Conservation (phyloP, 768 basidiomycete genomes). For the Sarcomyxa edulis region DNA sequence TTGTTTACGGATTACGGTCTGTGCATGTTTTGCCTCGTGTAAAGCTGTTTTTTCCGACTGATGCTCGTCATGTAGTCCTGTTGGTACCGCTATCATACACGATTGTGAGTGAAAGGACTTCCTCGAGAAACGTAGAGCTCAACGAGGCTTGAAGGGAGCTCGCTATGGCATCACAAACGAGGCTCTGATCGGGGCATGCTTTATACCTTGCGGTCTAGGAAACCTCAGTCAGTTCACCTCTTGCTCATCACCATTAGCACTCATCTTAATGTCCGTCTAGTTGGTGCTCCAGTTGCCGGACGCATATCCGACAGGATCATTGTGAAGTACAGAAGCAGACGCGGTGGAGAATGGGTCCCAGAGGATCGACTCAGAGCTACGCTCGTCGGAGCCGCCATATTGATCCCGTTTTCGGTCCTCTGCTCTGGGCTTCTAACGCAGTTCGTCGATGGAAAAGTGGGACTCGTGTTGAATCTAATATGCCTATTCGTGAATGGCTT, state of each 20-base stretch:
- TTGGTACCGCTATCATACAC: constrained; percentile 63
- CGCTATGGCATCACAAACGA: constrained; percentile 53
- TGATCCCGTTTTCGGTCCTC: constrained; percentile 50
- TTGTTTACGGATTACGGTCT: constrained; percentile 37
- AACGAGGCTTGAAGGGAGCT: constrained; percentile 38
- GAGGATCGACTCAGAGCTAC: constrained; percentile 63
- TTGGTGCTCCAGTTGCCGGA: constrained; percentile 57
- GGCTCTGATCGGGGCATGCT: constrained; percentile 53
- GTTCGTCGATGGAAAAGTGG: constrained; percentile 43
- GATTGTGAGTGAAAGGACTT: constrained; percentile 45
- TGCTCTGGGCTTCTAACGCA: constrained; percentile 43
- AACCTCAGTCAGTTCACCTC: constrained; percentile 40
- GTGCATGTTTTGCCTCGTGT: constrained; percentile 7
- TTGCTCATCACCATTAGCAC: no score
- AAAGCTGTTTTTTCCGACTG: background rate
- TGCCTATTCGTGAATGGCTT: constrained; percentile 61
- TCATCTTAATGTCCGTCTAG: constrained; percentile 23
- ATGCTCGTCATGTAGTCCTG: constrained; percentile 34
- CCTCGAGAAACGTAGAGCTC: background rate
- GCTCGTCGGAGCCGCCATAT: constrained; percentile 35
- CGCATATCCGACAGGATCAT: constrained; percentile 52
- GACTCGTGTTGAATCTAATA: constrained; percentile 44
- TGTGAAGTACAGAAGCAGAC: constrained; percentile 37
- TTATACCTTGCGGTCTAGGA: constrained; percentile 55
- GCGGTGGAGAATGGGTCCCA: constrained; percentile 57